A percentile compares a stretch with the other conserved stretches of the same genome.
These are phyloP conservation scores for Trypanosomatidae sp. DNA, from an alignment of 208 protist species.

Conservation along the genomic window DNA sequence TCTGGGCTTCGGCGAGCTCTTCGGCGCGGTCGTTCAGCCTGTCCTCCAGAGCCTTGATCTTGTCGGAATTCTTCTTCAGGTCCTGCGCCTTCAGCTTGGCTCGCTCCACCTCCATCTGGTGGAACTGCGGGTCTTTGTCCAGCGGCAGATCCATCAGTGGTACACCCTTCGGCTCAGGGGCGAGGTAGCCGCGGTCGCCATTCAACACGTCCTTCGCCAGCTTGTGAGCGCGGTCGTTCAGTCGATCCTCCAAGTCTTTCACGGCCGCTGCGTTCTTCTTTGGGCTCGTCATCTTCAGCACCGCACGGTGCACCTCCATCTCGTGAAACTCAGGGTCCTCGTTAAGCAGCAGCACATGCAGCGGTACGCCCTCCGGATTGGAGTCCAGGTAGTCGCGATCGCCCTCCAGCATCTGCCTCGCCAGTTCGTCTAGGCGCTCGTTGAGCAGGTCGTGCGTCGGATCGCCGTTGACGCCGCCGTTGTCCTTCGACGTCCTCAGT, in stretches of 20 bases:
- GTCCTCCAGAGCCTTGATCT: slow-evolving; percentile 59
- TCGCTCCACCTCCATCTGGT: slow-evolving; percentile 71
- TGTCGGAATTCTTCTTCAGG: slow-evolving; percentile 42
- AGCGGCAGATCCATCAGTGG: slow-evolving; percentile 63
- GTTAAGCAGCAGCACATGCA: slow-evolving; percentile 58
- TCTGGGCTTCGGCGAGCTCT: slow-evolving; percentile 59
- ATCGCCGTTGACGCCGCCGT: slow-evolving; percentile 21
- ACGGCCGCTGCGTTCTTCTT: slow-evolving; percentile 51
- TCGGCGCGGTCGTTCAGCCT: slow-evolving; percentile 61
- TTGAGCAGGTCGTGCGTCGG: slow-evolving; percentile 40
- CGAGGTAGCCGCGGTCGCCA: slow-evolving; percentile 65
- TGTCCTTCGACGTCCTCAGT: slow-evolving; percentile 30
- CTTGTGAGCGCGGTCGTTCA: slow-evolving; percentile 75
- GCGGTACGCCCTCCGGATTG: slow-evolving; percentile 68
- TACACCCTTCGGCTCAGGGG: slow-evolving; percentile 61
- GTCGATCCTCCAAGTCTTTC: slow-evolving; percentile 44
- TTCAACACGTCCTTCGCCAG: slow-evolving; percentile 55
- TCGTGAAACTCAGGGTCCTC: slow-evolving; percentile 65
- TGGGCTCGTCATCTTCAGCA: slow-evolving; percentile 50
- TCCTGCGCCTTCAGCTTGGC: slow-evolving; percentile 72
- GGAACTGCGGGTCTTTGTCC: slow-evolving; percentile 59
- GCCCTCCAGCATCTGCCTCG: slow-evolving; percentile 49
- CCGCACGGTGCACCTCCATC: slow-evolving; percentile 70
- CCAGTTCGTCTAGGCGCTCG: slow-evolving; percentile 59
- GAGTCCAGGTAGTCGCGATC: slow-evolving; percentile 60